Base-by-base conservation (phyloP, 495 filamentous ascomycete species). In the Tetracladium setigerum region DNA sequence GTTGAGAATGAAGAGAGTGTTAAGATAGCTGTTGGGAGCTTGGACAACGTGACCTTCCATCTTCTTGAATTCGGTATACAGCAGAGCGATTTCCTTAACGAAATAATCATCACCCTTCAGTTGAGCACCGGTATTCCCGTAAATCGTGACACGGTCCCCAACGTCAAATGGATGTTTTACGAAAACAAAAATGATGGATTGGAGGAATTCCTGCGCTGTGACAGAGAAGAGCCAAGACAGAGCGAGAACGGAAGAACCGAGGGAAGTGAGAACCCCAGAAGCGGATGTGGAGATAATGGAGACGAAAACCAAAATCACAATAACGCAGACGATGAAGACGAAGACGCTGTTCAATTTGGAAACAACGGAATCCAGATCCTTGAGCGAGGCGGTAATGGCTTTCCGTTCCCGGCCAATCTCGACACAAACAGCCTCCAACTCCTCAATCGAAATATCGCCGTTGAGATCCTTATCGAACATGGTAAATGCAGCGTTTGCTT, bases 81-180 rank as follows among this genome's bases (percentile, higher is more conserved):
- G 77, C n/a, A 97, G 71, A 7, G 89, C 84, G 37, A 96, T 90
- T 53, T 95, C 87, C 46, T 95, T 90, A 44, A 98, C 89, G 50
- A 95, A 95, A 67, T 95, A 96, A 56, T 95, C 89, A 59, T 96
- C 90, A 18, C 89, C 89, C 14, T 75, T 72, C 62, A 87, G 75
- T 13, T 73, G 57, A 19, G 81, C 72, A 48, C 91, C 92, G 0
- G 91, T 82, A 60, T 94, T 95, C 37, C 89, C 89, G 56, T 95
- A 95, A 27, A 97, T 76, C 15, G 86, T 86, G 2, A 97, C 87
- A 44, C 91, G 81, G 64, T 97, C 91, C 51, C 91, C 91, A 12
- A 96, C 92, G 62, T 97, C 92, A 55, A 96, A 97, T 4, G 91
- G 91, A 62, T 97, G 91, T 70, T 97, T 97, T 59, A 97, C 86